These are phyloP conservation scores for Trichoderma sp. DNA, from an alignment of 2,329 filamentous ascomycete species.

Conservation along the genomic window DNA sequence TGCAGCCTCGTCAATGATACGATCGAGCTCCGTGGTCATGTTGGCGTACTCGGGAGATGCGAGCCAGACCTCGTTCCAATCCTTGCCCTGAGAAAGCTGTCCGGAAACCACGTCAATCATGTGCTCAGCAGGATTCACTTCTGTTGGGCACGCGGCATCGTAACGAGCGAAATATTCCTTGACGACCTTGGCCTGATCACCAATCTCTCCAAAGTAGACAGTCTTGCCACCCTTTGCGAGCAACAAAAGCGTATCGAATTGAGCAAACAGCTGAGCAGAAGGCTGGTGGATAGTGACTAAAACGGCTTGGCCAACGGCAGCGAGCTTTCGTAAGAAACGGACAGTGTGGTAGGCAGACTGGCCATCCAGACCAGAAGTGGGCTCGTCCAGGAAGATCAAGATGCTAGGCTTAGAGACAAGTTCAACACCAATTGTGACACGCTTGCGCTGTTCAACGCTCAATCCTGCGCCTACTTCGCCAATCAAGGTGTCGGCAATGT, in stretches of 20 bases:
- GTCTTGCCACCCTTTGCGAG: conserved; percentile 66
- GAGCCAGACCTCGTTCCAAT: conserved; percentile 73
- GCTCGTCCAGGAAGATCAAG: conserved; percentile 63
- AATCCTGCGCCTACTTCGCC: conserved; percentile 54
- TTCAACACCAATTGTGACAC: conserved; percentile 62
- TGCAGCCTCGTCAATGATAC: conserved; percentile 58
- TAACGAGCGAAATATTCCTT: conserved; percentile 66
- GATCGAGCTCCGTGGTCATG: conserved; percentile 63
- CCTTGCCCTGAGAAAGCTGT: conserved; percentile 46
- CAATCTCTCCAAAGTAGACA: conserved; percentile 68
- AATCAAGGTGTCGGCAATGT: conserved; percentile 52
- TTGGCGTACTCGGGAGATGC: conserved; percentile 61
- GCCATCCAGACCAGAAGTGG: conserved; percentile 67
- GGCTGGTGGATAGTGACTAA: conserved; percentile 73
- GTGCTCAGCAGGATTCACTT: conserved; percentile 73
- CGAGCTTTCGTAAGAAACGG: conserved; percentile 66
- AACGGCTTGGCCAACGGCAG: conserved; percentile 66
- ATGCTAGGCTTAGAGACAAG: conserved; percentile 62
- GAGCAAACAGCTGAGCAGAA: conserved; percentile 64
- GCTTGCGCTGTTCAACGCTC: conserved; percentile 56
- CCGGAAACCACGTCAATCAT: conserved; percentile 66
- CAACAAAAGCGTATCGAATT: conserved; percentile 67
- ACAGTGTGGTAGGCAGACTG: conserved; percentile 67
- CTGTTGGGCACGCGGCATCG: conserved; percentile 61
- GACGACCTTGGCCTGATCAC: conserved; percentile 55